These are phyloP conservation scores for Venturia pyrina DNA, from an alignment of 2,329 filamentous ascomycete species.

Conservation along the genomic window DNA sequence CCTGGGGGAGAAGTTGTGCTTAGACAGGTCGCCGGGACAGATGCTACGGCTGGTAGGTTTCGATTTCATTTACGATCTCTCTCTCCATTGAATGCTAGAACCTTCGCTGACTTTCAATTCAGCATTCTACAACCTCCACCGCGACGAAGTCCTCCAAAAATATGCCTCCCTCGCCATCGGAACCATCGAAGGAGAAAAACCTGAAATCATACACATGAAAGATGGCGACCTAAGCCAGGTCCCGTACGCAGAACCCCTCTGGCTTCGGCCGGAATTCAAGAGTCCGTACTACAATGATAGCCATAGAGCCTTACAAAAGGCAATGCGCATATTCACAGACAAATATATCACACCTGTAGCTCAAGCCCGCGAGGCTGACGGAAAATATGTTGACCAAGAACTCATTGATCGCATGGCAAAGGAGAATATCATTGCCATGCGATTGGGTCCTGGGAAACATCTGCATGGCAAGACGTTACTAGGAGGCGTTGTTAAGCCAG, in stretches of 20 bases:
- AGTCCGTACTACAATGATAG: constrained; percentile 72
- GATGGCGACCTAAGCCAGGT: constrained; percentile 65
- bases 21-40: constrained; percentile 67
- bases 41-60: constrained; percentile 48
- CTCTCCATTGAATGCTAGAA: background rate
- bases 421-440: constrained; percentile 67
- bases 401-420: constrained; percentile 72
- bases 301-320: constrained; percentile 58
- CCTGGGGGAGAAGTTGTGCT: constrained; percentile 75
- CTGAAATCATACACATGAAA: constrained; percentile 59
- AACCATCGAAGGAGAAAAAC: constrained; percentile 62
- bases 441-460: constrained; percentile 73
- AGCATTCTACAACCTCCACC: constrained; percentile 85
- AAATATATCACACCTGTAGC: constrained; percentile 63
- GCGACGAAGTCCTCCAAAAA: constrained; percentile 78
- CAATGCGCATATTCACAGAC: constrained; percentile 64
- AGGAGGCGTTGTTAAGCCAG: constrained; percentile 59
- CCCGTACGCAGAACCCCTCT: constrained; percentile 77
- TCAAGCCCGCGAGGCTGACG: constrained; percentile 63
- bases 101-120: background rate
- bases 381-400: constrained; percentile 57
- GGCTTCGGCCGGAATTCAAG: constrained; percentile 68
- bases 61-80: constrained; percentile 13
- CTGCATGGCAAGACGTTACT: constrained; percentile 61
- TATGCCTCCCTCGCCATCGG: constrained; percentile 68